These are phyloP conservation scores for Klebsormidium nitens DNA, from an alignment of 139 green algal genomes.

Conservation along the genomic window DNA sequence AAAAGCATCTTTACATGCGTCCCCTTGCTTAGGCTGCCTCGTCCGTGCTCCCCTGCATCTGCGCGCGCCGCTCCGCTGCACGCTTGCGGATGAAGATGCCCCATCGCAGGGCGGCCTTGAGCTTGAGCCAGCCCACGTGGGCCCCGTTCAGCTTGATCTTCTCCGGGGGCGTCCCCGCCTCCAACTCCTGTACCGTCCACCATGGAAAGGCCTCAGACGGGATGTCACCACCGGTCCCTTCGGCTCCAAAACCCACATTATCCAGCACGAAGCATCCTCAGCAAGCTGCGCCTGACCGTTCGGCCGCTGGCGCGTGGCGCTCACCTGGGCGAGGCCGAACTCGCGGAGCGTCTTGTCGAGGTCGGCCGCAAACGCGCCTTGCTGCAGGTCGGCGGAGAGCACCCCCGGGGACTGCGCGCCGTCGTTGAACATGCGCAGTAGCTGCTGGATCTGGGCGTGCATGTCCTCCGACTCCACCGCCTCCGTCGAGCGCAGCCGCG, in stretches of 20 bases:
- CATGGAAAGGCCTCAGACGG: background rate
- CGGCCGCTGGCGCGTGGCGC: background rate
- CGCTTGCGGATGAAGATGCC: constrained; percentile 31
- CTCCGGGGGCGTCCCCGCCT: background rate
- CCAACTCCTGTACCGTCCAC: background rate
- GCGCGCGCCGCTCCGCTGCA: constrained; percentile 12
- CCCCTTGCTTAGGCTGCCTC: too few relatives aligned
- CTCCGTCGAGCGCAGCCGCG: too few relatives aligned
- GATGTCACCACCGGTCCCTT: too few relatives aligned
- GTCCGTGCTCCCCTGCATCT: constrained; percentile 12
- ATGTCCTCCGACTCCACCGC: constrained; percentile 33
- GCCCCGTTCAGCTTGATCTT: background rate
- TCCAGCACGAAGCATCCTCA: background rate
- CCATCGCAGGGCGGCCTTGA: constrained; percentile 25
- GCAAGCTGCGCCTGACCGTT: background rate
- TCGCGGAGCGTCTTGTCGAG: too few relatives aligned
- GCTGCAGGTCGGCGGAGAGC: constrained; percentile 10
- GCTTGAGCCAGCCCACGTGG: constrained; percentile 27
- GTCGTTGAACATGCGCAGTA: constrained; percentile 17
- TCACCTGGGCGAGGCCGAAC: too few relatives aligned
- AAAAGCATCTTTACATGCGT: too few relatives aligned
- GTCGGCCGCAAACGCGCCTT: too few relatives aligned
- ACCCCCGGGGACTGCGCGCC: background rate
- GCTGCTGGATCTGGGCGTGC: constrained; percentile 33
- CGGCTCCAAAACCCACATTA: background rate